Percentiles rank a stretch among this genome's conserved stretches.
These are phyloP conservation scores for Ophiocordyceps polyrhachis-furcata DNA, from an alignment of 2,329 filamentous ascomycete species.

Conservation along the genomic window DNA sequence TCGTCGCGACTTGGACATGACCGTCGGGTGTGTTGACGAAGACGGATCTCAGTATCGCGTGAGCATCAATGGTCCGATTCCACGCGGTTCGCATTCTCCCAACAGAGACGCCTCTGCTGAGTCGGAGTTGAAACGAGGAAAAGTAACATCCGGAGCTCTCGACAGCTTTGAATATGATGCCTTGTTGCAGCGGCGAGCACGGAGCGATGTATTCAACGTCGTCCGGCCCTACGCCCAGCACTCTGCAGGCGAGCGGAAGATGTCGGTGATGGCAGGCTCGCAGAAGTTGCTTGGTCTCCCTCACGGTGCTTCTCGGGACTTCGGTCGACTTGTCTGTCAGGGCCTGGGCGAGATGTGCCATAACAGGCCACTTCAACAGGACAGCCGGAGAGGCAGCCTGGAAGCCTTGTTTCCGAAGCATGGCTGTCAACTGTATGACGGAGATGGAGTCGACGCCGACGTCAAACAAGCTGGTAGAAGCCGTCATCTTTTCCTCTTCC, in stretches of 20 bases:
- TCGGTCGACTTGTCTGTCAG: constrained; percentile 8
- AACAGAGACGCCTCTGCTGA: constrained; percentile 27
- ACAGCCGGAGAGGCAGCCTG: constrained; percentile 39
- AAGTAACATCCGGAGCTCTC: constrained; percentile 48
- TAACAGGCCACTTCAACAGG: constrained; percentile 43
- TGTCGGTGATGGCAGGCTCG: constrained; percentile 46
- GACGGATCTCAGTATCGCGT: constrained; percentile 50
- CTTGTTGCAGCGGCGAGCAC: constrained; percentile 73
- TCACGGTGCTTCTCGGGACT: constrained; percentile 7
- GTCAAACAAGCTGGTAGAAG: constrained; percentile 58
- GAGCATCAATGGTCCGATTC: constrained; percentile 25
- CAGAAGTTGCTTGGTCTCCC: constrained; percentile 40
- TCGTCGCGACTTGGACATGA: constrained; percentile 52
- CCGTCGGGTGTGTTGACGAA: constrained; percentile 61
- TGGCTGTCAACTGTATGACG: constrained; percentile 48
- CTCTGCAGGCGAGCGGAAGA: constrained; percentile 28
- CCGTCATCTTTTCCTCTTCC: constrained; percentile 22
- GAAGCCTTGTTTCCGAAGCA: constrained; percentile 46
- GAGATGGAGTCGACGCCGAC: constrained; percentile 80
- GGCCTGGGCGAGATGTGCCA: constrained; percentile 26
- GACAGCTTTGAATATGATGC: constrained; percentile 58
- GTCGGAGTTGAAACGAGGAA: constrained; percentile 47
- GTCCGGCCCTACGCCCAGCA: constrained; percentile 27
- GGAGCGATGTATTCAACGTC: constrained; percentile 59
- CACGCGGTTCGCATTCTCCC: constrained; percentile 37